Evolutionary conservation across 2,329 filamentous ascomycete genomes (phyloP).

Genomic region (Aspergillus sp.): DNA sequence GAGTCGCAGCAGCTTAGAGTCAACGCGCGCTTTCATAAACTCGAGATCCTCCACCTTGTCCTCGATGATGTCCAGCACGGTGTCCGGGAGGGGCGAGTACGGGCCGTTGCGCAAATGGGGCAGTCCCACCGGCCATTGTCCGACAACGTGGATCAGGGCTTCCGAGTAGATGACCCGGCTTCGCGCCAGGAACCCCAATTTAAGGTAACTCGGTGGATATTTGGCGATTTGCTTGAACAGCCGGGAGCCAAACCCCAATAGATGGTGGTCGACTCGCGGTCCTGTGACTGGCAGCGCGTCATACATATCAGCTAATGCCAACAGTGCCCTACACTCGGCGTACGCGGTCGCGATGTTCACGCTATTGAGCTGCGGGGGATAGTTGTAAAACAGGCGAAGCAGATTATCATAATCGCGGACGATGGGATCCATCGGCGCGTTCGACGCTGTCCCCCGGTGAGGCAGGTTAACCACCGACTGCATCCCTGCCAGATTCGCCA

Average conservation of each 20-base stretch:
- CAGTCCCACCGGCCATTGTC: conserved; percentile 84
- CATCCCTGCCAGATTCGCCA: conserved; percentile 70
- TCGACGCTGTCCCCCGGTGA: conserved; percentile 52
- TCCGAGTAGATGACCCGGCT: conserved; percentile 83
- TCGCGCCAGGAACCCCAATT: conserved; percentile 80
- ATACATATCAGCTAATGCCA: conserved; percentile 90
- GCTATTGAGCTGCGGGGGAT: conserved; percentile 75
- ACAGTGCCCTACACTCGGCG: conserved; percentile 86
- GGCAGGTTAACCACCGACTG: conserved; percentile 54
- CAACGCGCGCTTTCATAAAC: conserved; percentile 75
- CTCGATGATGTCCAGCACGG: conserved; percentile 84
- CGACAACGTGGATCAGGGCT: conserved; percentile 88
- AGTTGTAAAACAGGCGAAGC: conserved; percentile 95
- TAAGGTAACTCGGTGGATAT: conserved; percentile 89
- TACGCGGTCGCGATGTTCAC: conserved; percentile 92
- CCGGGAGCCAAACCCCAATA: conserved; percentile 84
- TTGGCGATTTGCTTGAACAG: conserved; percentile 97
- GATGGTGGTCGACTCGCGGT: conserved; percentile 86
- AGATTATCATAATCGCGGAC: conserved; percentile 94
- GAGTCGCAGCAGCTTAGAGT: conserved; percentile 78
- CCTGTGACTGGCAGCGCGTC: conserved; percentile 86
- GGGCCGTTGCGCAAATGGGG: conserved; percentile 65
- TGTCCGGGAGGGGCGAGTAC: conserved; percentile 62
- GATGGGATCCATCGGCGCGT: conserved; percentile 67
- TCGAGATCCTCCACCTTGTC: conserved; percentile 93